Conservation (phyloP, 805 yeast genomes). For the Ogataea sp. region DNA sequence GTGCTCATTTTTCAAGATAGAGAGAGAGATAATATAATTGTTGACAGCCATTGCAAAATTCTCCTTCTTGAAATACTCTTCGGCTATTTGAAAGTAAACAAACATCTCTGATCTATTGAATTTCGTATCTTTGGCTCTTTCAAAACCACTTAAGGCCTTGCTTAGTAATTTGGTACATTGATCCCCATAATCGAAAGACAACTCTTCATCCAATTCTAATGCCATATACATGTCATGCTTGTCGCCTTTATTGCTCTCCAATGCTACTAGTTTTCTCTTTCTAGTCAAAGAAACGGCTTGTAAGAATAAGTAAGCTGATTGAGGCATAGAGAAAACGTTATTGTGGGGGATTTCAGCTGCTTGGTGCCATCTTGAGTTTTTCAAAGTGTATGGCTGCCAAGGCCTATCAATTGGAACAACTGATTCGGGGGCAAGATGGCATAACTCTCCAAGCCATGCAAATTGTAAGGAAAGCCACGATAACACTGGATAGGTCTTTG, state of each 20-base stretch:
- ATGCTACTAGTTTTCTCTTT: slow-evolving; percentile 15
- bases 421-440: slow-evolving; percentile 37
- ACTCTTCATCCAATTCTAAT: slow-evolving; percentile 16
- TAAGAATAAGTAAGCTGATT: slow-evolving; percentile 34
- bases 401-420: slow-evolving; percentile 29
- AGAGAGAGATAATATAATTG: slow-evolving; percentile 30
- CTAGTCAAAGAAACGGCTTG: slow-evolving; percentile 27
- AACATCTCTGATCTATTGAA: slow-evolving; percentile 33
- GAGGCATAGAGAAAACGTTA: slow-evolving; percentile 27
- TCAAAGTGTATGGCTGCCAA: slow-evolving; percentile 25
- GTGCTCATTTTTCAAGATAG: slow-evolving; percentile 28
- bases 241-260: neutral
- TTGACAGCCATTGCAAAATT: slow-evolving; percentile 35
- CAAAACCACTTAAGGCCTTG: slow-evolving; percentile 29
- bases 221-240: slow-evolving; percentile 20
- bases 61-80: slow-evolving; percentile 26
- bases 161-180: slow-evolving; percentile 23
- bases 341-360: slow-evolving; percentile 3
- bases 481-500: slow-evolving; percentile 21
- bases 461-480: slow-evolving; percentile 61
- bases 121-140: slow-evolving; percentile 23
- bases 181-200: slow-evolving; percentile 10
- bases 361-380: slow-evolving; percentile 14
- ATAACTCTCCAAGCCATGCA: slow-evolving; percentile 55
- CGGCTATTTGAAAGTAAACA: slow-evolving; percentile 44